Percentiles rank a stretch among this genome's conserved stretches.
These are phyloP conservation scores for Nakazawaea holstii DNA, from an alignment of 805 yeast genomes.

Conservation along the genomic window DNA sequence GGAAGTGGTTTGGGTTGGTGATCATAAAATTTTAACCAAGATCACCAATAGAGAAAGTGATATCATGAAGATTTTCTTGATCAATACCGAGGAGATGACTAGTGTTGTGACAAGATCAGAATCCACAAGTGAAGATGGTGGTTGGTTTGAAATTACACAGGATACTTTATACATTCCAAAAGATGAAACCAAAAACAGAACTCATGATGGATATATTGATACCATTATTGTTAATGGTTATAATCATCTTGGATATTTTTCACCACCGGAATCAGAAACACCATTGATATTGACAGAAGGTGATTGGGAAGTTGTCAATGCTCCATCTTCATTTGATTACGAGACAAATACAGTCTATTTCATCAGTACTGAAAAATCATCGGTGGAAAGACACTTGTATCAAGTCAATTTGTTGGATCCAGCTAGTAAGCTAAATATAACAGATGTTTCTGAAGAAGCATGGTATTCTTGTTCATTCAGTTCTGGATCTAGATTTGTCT, in stretches of 20 bases:
- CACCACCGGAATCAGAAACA: conserved; percentile 55
- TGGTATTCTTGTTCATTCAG: conserved; percentile 74
- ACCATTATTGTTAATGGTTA: conserved; percentile 56
- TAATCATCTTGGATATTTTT: conserved; percentile 78
- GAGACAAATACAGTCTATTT: conserved; percentile 53
- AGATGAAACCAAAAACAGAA: conserved; percentile 34
- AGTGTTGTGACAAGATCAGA: conserved; percentile 44
- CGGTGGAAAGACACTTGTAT: conserved; percentile 82
- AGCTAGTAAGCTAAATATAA: conserved; percentile 34
- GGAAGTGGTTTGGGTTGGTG: conserved; percentile 69
- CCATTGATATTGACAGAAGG: conserved; percentile 68
- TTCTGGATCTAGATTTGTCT: conserved; percentile 66
- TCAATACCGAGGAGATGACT: conserved; percentile 35
- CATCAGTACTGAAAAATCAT: conserved; percentile 67
- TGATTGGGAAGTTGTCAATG: conserved; percentile 84
- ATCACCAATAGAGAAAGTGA: conserved; percentile 66
- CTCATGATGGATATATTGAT: conserved; percentile 74
- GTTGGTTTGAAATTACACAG: conserved; percentile 78
- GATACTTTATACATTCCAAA: conserved; percentile 55
- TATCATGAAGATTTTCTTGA: conserved; percentile 47
- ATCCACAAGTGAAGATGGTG: conserved; percentile 37
- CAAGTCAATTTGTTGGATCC: conserved; percentile 53
- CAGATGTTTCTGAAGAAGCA: conserved; percentile 52
- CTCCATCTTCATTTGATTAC: conserved; percentile 58
- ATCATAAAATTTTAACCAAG: conserved; percentile 43